Percentiles rank a stretch among this genome's conserved stretches.
Conservation (phyloP, 805 yeast species). For the Saturnispora halmiae region DNA sequence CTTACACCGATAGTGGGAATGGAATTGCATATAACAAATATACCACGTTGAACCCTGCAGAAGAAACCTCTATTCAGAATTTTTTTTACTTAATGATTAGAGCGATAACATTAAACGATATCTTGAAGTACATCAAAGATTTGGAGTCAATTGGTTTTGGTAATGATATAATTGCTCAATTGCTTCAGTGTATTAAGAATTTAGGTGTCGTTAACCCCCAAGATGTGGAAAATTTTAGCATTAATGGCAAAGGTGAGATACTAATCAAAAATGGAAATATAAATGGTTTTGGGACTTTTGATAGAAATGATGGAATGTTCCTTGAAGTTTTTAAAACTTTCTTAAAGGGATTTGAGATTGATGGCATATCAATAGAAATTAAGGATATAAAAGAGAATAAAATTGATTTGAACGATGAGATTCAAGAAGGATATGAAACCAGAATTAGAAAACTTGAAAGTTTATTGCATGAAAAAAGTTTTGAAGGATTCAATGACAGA, state of each 20-base stretch:
- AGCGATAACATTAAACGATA: conserved; percentile 24
- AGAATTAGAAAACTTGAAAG: conserved; percentile 73
- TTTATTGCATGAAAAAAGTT: conserved; percentile 64
- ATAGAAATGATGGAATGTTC: conserved; percentile 27
- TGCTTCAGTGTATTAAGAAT: conserved; percentile 31
- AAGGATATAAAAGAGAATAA: conserved; percentile 27
- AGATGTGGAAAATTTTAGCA: conserved; percentile 27
- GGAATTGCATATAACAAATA: no score
- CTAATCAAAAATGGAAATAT: conserved; percentile 19
- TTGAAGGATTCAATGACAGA: conserved; percentile 38
- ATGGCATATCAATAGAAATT: conserved; percentile 26
- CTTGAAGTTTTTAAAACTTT: conserved; percentile 35
- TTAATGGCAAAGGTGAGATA: conserved; percentile 19
- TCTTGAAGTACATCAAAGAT: conserved; percentile 30
- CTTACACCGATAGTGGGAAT: no score
- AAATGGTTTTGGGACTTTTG: conserved; percentile 27
- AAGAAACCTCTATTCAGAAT: not conserved
- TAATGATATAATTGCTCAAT: conserved; percentile 27
- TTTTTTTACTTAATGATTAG: conserved; percentile 17
- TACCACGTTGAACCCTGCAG: not conserved
- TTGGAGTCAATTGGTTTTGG: conserved; percentile 27
- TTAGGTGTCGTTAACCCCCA: conserved; percentile 26
- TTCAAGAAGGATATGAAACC: conserved; percentile 49
- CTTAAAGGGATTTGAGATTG: conserved; percentile 36
- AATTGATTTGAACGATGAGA: conserved; percentile 7